These are phyloP conservation scores for Colletotrichum destructivum DNA, from an alignment of 2,329 filamentous ascomycete genomes.

Conservation along the genomic window DNA sequence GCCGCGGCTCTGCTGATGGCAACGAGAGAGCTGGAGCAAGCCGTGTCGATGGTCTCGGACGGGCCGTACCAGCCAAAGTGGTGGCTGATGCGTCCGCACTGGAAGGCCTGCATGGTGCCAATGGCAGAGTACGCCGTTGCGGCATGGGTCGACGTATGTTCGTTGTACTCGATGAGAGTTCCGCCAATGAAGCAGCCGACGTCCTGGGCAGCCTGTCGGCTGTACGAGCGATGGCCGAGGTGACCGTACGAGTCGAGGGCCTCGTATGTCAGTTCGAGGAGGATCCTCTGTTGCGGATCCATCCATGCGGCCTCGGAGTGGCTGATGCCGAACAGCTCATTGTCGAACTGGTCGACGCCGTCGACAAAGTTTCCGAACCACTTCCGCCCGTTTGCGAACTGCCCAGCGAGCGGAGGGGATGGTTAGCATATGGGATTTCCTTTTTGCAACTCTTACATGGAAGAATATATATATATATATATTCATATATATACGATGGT, in stretches of 20 bases:
- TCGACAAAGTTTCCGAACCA: conserved; percentile 3
- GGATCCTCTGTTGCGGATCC: conserved; percentile 31
- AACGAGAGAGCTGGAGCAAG: conserved; percentile 46
- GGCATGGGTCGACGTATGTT: conserved; percentile 50
- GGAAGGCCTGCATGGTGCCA: conserved; percentile 48
- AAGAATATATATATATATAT: too few relatives aligned
- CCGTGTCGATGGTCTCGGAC: conserved; percentile 47
- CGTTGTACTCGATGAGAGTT: conserved; percentile 48
- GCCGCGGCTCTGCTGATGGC: conserved; percentile 27
- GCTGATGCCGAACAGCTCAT: conserved; percentile 24
- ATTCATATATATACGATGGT: too few relatives aligned
- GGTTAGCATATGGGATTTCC: too few relatives aligned
- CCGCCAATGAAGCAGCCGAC: conserved; percentile 49
- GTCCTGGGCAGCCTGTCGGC: conserved; percentile 40
- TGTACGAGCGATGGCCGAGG: conserved; percentile 39
- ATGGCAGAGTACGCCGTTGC: conserved; percentile 51
- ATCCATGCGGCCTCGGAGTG: conserved; percentile 45
- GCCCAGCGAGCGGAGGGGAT: too few relatives aligned
- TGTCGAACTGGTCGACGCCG: background rate
- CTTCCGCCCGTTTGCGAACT: too few relatives aligned
- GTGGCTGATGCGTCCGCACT: conserved; percentile 5
- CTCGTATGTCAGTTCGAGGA: conserved; percentile 22
- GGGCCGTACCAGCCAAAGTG: background rate
- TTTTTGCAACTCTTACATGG: too few relatives aligned
- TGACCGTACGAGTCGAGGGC: conserved; percentile 44